phyloP scores from a whole-genome alignment of 139 green algal species.

The Chlorella ohadii region DNA sequence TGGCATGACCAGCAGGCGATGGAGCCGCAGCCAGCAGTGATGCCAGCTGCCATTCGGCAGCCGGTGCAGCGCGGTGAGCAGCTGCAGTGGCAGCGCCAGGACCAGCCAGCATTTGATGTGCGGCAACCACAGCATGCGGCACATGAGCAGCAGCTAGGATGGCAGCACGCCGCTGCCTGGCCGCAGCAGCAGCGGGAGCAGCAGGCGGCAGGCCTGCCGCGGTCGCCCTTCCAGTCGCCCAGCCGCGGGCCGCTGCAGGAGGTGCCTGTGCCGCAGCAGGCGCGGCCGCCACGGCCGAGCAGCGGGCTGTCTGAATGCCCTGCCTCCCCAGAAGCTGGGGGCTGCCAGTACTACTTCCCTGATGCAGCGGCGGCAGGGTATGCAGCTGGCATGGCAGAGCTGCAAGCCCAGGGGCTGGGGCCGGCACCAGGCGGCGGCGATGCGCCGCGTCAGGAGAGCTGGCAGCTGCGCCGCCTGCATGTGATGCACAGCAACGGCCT shows the following conservation, averaged over 20 bases:
- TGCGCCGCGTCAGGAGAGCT: background rate
- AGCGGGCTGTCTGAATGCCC: conserved; percentile 3
- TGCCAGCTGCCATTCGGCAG: background rate
- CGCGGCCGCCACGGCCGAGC: background rate
- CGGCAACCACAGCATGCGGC: background rate
- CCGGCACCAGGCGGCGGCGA: background rate
- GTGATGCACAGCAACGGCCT: conserved; percentile 19
- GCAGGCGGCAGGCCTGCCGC: background rate
- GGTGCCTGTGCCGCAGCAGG: background rate
- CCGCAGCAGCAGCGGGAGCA: background rate
- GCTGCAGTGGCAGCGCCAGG: background rate
- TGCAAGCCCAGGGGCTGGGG: background rate
- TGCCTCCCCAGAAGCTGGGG: background rate
- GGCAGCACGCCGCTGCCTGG: background rate
- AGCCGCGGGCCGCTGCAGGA: background rate
- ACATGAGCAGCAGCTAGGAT: background rate
- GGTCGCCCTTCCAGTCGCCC: background rate
- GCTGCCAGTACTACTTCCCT: background rate
- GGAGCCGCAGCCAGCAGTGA: background rate
- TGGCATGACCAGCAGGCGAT: background rate
- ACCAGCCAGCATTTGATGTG: background rate
- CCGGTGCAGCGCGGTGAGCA: conserved; percentile 2
- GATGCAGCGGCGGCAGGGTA: conserved; percentile 10
- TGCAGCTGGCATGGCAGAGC: conserved; percentile 11
- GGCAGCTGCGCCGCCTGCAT: conserved; percentile 21